phyloP scores from a whole-genome alignment of 352 stramenopile genomes.

The Pythium aphanidermatum region DNA sequence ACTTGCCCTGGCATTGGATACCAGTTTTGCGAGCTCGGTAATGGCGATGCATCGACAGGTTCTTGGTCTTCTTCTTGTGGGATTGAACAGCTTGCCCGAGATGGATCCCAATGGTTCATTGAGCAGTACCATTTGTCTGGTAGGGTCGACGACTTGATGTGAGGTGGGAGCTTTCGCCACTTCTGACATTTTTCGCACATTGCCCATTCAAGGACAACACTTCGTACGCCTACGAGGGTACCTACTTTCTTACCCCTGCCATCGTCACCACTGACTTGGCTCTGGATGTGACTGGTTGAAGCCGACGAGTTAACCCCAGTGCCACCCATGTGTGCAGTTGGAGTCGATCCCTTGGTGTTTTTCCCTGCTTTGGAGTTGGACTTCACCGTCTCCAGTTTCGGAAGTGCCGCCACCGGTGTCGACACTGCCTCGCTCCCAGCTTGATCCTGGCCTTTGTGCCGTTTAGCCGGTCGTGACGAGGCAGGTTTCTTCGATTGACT shows the following conservation, averaged over 20 bases:
- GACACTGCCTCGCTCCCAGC: background rate
- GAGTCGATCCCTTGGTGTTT: constrained; percentile 11
- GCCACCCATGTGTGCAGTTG: constrained; percentile 4
- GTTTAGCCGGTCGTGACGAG: constrained; percentile 41
- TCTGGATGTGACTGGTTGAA: no score
- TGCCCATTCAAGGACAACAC: constrained; percentile 90
- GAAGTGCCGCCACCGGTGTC: background rate
- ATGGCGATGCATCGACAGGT: constrained; percentile 36
- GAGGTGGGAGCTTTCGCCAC: constrained; percentile 91
- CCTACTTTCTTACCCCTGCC: background rate
- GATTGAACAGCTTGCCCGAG: constrained; percentile 58
- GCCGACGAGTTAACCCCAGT: background rate
- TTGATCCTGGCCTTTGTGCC: constrained; percentile 21
- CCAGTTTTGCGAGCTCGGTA: constrained; percentile 51
- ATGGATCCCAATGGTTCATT: constrained; percentile 94
- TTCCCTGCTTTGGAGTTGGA: constrained; percentile 11
- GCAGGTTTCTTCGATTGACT: constrained; percentile 44
- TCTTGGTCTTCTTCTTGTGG: constrained; percentile 77
- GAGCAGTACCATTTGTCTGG: constrained; percentile 96
- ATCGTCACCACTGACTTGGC: no score
- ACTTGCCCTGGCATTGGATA: constrained; percentile 48
- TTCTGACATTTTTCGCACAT: constrained; percentile 96
- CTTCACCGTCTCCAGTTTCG: background rate
- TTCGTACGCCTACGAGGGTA: constrained; percentile 42
- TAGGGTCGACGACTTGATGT: constrained; percentile 89